Percentiles rank a stretch among this genome's conserved stretches.
Conservation (phyloP, 345 rosid genomes). For the Eucalyptus lansdowneana region DNA sequence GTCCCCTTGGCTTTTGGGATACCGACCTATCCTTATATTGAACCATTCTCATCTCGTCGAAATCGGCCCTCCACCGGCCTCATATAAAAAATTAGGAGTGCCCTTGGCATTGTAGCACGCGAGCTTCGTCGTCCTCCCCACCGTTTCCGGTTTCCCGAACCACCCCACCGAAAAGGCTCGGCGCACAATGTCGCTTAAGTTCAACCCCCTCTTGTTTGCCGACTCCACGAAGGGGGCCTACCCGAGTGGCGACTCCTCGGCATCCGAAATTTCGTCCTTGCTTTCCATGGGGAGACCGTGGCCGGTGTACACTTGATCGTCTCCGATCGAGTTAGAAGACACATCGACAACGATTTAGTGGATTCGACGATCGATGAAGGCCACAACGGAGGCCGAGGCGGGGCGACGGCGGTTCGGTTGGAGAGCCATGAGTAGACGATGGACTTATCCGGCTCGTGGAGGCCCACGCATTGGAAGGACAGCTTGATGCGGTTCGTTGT, state of each 20-base stretch:
- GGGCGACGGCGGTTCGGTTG: not conserved
- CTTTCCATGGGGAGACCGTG: not conserved
- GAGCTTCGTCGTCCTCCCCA: not conserved
- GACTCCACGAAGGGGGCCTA: not conserved
- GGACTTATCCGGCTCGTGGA: not conserved
- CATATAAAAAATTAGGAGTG: not conserved
- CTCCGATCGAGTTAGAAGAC: not conserved
- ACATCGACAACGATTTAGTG: not conserved
- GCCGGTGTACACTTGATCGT: not conserved
- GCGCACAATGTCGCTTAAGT: not conserved
- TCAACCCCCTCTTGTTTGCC: not conserved
- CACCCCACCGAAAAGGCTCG: not conserved
- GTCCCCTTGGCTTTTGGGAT: not conserved
- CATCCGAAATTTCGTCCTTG: not conserved
- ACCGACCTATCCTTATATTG: not conserved
- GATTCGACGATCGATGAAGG: not conserved
- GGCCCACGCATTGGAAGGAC: not conserved
- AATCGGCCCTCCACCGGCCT: not conserved
- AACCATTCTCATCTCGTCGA: not conserved
- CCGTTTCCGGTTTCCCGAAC: not conserved
- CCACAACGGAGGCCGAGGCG: not conserved
- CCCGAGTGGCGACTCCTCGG: not conserved
- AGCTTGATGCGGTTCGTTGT: not conserved
- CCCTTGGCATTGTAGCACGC: not conserved
- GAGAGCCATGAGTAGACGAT: not conserved